phyloP scores from a whole-genome alignment of 345 rosid species.

The Carallia brachiata region DNA sequence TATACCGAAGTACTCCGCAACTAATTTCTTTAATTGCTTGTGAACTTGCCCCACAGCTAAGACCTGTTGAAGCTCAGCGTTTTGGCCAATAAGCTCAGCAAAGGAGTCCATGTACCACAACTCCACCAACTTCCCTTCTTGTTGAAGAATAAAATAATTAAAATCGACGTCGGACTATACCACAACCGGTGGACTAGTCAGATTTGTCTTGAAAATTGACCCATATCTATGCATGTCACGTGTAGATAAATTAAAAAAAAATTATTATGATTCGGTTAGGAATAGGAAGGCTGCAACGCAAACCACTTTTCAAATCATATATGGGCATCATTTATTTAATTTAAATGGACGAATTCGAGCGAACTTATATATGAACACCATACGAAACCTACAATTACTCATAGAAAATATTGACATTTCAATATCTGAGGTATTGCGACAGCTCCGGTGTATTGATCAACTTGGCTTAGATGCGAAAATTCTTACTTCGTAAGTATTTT shows the following conservation, averaged over 20 bases:
- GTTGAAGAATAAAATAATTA: constrained; percentile 25
- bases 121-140: constrained; percentile 24
- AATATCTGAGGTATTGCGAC: no score
- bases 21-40: constrained; percentile 12
- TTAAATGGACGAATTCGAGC: no score
- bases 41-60: background rate
- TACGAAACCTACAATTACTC: no score
- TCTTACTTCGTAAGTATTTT: constrained; percentile 22
- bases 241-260: background rate
- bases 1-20: constrained; percentile 5
- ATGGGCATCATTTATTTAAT: no score
- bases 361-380: no score
- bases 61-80: constrained; percentile 1
- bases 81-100: constrained; percentile 17
- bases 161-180: constrained; percentile 25
- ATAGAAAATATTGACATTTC: no score
- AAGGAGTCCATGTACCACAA: constrained; percentile 21
- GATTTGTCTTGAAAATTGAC: constrained; percentile 21
- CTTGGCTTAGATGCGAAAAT: no score
- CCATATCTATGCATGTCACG: constrained; percentile 18
- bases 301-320: background rate
- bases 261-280: background rate
- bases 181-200: constrained; percentile 23
- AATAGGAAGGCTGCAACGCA: no score
- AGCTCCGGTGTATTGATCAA: no score